Conservation (phyloP, 148 eudicot genomes). For the Heliamphora exappendiculata region DNA sequence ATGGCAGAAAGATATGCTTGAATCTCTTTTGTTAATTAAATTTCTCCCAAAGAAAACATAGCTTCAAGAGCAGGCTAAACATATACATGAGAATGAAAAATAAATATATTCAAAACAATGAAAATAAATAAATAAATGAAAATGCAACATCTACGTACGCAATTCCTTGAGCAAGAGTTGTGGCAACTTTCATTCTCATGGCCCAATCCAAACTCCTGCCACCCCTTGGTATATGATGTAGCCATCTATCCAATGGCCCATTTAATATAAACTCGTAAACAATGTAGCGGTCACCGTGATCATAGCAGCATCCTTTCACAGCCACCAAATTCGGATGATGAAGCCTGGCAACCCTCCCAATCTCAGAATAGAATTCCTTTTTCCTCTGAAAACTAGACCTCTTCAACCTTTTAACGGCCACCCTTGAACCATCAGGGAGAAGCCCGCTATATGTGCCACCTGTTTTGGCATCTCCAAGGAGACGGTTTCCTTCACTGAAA, state of each 20-base stretch:
- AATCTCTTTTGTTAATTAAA: background rate
- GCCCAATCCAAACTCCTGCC: conserved; percentile 89
- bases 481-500: conserved; percentile 88
- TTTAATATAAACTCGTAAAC: conserved; percentile 77
- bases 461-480: conserved; percentile 84
- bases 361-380: conserved; percentile 90
- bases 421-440: conserved; percentile 75
- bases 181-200: conserved; percentile 82
- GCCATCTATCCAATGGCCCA: conserved; percentile 92
- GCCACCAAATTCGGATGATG: conserved; percentile 83
- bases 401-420: conserved; percentile 84
- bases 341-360: conserved; percentile 83
- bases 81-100: background rate
- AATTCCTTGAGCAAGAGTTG: conserved; percentile 92
- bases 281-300: conserved; percentile 89
- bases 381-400: conserved; percentile 82
- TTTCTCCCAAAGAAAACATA: background rate
- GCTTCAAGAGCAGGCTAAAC: background rate
- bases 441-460: conserved; percentile 87
- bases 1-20: background rate
- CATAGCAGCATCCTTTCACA: conserved; percentile 89
- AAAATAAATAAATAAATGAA: background rate
- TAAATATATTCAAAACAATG: background rate
- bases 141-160: conserved; percentile 48
- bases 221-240: conserved; percentile 86